A percentile compares a stretch with the other conserved stretches of the same genome.
These are phyloP conservation scores for Irpex rosettiformis DNA, from an alignment of 1,284 basidiomycete genomes.

Conservation along the genomic window DNA sequence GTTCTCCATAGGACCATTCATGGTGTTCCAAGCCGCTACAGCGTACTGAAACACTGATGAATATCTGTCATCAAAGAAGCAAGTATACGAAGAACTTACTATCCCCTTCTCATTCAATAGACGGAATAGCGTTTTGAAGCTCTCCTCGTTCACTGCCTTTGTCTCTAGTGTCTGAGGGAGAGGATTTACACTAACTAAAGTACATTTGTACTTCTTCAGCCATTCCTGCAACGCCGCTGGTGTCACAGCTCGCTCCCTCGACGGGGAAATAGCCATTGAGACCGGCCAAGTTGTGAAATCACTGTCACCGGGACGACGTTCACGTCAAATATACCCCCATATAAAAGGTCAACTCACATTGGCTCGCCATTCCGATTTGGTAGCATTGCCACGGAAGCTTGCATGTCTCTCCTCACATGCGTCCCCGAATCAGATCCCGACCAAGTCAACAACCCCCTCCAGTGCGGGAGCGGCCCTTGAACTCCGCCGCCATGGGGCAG, in stretches of 20 bases:
- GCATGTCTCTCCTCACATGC: constrained; percentile 39
- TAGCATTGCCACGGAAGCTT: constrained; percentile 34
- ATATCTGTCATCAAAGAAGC: background rate
- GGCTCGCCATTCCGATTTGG: background rate
- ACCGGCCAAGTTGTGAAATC: constrained; percentile 52
- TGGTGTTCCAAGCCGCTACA: constrained; percentile 48
- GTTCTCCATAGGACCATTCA: constrained; percentile 38
- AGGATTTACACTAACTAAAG: constrained; percentile 19
- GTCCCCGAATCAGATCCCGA: constrained; percentile 38
- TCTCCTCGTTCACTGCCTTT: constrained; percentile 34
- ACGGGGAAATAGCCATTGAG: constrained; percentile 39
- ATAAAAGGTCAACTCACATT: background rate
- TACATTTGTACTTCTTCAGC: constrained; percentile 36
- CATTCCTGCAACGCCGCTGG: constrained; percentile 43
- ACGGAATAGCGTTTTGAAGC: constrained; percentile 36
- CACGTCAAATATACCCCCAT: background rate
- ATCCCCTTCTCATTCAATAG: constrained; percentile 40
- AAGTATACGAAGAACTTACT: constrained; percentile 30
- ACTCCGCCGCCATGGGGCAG: background rate
- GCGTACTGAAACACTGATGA: constrained; percentile 46
- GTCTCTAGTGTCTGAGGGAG: constrained; percentile 16
- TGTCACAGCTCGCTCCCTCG: constrained; percentile 38
- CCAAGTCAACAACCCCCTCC: constrained; percentile 54
- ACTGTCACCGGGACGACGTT: constrained; percentile 31
- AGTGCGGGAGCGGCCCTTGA: constrained; percentile 22